These are phyloP conservation scores for Carex sylvatica DNA, from an alignment of 202 grass and related monocot genomes.

Conservation along the genomic window DNA sequence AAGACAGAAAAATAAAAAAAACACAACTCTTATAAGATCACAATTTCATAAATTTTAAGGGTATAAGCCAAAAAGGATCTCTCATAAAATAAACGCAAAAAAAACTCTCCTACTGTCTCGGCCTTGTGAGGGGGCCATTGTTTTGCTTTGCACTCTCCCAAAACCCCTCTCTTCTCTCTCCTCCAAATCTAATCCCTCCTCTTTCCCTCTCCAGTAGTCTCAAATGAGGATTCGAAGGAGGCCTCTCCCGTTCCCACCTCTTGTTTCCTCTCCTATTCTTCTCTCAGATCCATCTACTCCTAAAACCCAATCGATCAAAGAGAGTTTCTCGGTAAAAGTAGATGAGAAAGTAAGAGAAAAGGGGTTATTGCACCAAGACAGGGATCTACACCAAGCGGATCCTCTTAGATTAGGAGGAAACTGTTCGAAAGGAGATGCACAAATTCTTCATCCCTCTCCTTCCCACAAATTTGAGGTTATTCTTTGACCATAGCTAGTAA, in stretches of 20 bases:
- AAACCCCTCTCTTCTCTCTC: conserved; percentile 32
- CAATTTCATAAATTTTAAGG: conserved; percentile 25
- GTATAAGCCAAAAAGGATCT: conserved; percentile 21
- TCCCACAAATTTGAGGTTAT: conserved; percentile 26
- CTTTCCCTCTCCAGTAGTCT: conserved; percentile 9
- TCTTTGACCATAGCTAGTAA: not conserved
- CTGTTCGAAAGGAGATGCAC: conserved; percentile 39
- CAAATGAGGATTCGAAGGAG: conserved; percentile 74
- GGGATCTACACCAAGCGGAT: conserved; percentile 30
- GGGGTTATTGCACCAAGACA: conserved; percentile 37
- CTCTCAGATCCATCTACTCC: conserved; percentile 53
- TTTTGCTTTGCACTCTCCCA: conserved; percentile 61
- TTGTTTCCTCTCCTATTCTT: conserved; percentile 18
- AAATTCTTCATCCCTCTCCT: conserved; percentile 12
- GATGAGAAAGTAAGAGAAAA: not conserved
- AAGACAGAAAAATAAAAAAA: not conserved
- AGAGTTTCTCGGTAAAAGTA: not conserved
- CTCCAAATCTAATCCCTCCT: conserved; percentile 17
- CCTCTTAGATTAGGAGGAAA: conserved; percentile 20
- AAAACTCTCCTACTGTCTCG: conserved; percentile 34
- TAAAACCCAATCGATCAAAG: not conserved
- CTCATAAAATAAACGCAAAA: conserved; percentile 23
- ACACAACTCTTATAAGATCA: conserved; percentile 16
- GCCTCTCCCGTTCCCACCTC: conserved; percentile 30
- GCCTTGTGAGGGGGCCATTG: conserved; percentile 32